These are phyloP conservation scores for Geotrichum europaeum DNA, from an alignment of 1,139 yeast species.

Conservation along the genomic window DNA sequence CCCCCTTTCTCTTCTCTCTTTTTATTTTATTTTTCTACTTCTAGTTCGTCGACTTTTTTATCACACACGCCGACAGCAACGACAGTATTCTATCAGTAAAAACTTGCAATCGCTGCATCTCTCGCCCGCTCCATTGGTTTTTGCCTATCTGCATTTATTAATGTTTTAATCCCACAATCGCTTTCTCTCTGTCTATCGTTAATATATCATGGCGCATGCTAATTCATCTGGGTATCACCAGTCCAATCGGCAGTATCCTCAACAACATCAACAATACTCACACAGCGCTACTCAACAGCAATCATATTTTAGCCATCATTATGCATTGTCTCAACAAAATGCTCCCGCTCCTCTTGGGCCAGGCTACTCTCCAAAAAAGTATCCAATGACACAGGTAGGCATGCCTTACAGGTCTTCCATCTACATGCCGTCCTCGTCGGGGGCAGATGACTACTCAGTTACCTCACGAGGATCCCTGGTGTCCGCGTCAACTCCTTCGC, in stretches of 20 bases:
- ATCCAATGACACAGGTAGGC: conserved; percentile 9
- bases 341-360: not conserved
- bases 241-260: conserved; percentile 7
- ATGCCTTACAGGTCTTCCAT: conserved; percentile 1
- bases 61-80: not conserved
- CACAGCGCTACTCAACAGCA: conserved; percentile 2
- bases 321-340: not conserved
- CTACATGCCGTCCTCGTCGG: conserved; percentile 9
- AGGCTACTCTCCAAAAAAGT: not conserved
- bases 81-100: not conserved
- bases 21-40: not conserved
- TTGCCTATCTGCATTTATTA: not conserved
- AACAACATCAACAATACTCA: conserved; percentile 9
- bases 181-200: conserved; percentile 4
- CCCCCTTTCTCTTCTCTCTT: not conserved
- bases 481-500: conserved; percentile 12
- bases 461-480: conserved; percentile 5
- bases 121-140: not conserved
- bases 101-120: not conserved
- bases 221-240: conserved; percentile 9
- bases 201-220: conserved; percentile 12
- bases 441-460: conserved; percentile 11
- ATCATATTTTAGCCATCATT: conserved; percentile 6
- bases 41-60: not conserved
- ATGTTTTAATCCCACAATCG: conserved; percentile 11